A percentile compares a stretch with the other conserved stretches of the same genome.
Evolutionary conservation across 139 green algal species (phyloP).

Genomic region (Tetraselmis striata): DNA sequence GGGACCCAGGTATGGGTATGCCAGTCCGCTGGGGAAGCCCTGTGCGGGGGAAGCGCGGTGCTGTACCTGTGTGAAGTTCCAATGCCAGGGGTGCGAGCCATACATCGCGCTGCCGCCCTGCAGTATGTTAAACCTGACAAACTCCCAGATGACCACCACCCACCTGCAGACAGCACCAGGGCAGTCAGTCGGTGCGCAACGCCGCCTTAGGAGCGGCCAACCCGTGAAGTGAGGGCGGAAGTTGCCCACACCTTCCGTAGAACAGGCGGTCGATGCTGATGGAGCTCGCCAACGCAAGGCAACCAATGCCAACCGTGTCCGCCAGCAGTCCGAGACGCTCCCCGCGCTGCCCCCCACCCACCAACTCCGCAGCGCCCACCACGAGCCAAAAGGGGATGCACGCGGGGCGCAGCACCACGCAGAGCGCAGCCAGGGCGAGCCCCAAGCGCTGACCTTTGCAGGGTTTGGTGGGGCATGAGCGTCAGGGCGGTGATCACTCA

Average conservation of each 20-base stretch:
- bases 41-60: no score
- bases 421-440: conserved; percentile 15
- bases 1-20: no score
- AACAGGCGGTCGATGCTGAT: conserved; percentile 12
- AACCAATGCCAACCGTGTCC: conserved; percentile 8
- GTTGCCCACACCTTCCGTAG: conserved; percentile 45
- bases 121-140: conserved; percentile 65
- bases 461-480: no score
- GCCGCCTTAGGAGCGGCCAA: no score
- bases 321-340: conserved; percentile 1
- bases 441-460: neutral
- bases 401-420: conserved; percentile 31
- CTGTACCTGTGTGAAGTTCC: conserved; percentile 41
- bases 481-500: no score
- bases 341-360: neutral
- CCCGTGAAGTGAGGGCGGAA: no score
- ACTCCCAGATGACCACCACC: conserved; percentile 52
- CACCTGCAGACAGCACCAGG: conserved; percentile 28
- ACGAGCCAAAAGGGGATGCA: conserved; percentile 36
- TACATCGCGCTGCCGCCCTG: conserved; percentile 40
- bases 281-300: neutral
- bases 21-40: no score
- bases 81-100: conserved; percentile 64
- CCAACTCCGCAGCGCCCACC: conserved; percentile 10
- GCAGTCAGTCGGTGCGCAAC: no score